Conservation (phyloP, 495 filamentous ascomycete genomes). For the Oleoguttula mirabilis region DNA sequence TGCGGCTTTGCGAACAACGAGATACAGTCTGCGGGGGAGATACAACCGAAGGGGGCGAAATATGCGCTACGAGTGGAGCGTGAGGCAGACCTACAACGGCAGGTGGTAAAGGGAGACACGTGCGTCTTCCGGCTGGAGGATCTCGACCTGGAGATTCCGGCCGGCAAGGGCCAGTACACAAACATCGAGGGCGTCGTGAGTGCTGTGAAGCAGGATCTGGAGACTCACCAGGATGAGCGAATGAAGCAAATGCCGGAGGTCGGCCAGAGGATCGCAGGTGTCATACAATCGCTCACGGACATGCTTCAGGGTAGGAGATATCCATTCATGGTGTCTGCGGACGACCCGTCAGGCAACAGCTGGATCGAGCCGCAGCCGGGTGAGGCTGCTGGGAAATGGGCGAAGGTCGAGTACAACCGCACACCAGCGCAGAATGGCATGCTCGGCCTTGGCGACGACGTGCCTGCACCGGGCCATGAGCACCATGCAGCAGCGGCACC, state of each 20-base stretch:
- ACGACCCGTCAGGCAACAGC: conserved; percentile 93
- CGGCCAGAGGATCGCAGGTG: conserved; percentile 56
- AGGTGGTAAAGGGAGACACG: conserved; percentile 83
- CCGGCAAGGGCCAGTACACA: conserved; percentile 75
- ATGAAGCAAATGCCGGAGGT: conserved; percentile 64
- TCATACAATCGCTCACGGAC: conserved; percentile 55
- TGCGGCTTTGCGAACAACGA: conserved; percentile 84
- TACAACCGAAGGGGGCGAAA: conserved; percentile 75
- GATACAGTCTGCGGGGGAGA: conserved; percentile 77
- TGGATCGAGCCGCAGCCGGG: conserved; percentile 81
- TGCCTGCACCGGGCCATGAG: conserved; percentile 10
- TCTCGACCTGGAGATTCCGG: conserved; percentile 80
- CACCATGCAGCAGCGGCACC: conserved; percentile 7
- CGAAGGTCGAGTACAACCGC: conserved; percentile 64
- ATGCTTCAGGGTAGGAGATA: conserved; percentile 64
- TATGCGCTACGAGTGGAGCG: conserved; percentile 62
- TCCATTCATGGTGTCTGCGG: conserved; percentile 75
- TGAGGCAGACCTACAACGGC: conserved; percentile 62
- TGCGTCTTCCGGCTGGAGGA: conserved; percentile 71
- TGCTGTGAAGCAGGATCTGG: conserved; percentile 63
- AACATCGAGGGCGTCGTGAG: conserved; percentile 81
- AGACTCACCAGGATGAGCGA: conserved; percentile 58
- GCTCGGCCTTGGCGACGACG: conserved; percentile 52
- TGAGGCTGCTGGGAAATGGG: conserved; percentile 62
- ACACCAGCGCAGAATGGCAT: conserved; percentile 73